These are phyloP conservation scores for Erodium chrysanthum DNA, from an alignment of 441 rosid genomes.

Conservation along the genomic window DNA sequence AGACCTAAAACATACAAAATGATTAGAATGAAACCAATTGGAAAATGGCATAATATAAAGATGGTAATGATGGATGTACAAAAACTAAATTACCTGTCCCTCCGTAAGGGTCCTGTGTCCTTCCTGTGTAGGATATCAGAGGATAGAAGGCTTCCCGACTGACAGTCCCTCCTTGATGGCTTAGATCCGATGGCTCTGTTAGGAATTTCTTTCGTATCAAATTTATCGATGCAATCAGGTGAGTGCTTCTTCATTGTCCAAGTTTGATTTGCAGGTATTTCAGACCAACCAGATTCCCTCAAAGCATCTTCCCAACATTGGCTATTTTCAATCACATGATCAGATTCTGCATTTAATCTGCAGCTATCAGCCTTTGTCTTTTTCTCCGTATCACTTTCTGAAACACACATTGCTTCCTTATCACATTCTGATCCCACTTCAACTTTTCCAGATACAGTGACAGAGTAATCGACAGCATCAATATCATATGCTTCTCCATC, in stretches of 20 bases:
- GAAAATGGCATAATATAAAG: neutral
- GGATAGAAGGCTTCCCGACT: neutral
- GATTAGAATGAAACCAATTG: conserved; percentile 12
- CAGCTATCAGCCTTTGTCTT: conserved; percentile 25
- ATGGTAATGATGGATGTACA: neutral
- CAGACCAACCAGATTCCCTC: conserved; percentile 7
- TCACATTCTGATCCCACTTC: conserved; percentile 24
- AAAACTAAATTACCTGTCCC: conserved; percentile 28
- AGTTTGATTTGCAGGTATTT: conserved; percentile 17
- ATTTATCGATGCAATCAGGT: conserved; percentile 23
- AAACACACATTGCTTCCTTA: conserved; percentile 24
- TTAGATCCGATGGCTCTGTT: conserved; percentile 25
- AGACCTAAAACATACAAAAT: conserved; percentile 24
- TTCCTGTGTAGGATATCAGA: conserved; percentile 3
- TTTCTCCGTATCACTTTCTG: conserved; percentile 29
- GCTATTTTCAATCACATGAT: conserved; percentile 17
- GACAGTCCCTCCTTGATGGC: conserved; percentile 23
- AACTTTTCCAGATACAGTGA: neutral
- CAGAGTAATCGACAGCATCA: conserved; percentile 11
- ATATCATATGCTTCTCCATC: conserved; percentile 4
- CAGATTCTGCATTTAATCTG: conserved; percentile 24
- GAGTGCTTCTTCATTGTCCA: conserved; percentile 24
- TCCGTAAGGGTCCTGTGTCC: conserved; percentile 11
- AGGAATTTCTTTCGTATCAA: conserved; percentile 19
- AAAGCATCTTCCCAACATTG: conserved; percentile 18